Evolutionary conservation across 441 rosid species (phyloP).

Genomic region (Adansonia rubrostipa): DNA sequence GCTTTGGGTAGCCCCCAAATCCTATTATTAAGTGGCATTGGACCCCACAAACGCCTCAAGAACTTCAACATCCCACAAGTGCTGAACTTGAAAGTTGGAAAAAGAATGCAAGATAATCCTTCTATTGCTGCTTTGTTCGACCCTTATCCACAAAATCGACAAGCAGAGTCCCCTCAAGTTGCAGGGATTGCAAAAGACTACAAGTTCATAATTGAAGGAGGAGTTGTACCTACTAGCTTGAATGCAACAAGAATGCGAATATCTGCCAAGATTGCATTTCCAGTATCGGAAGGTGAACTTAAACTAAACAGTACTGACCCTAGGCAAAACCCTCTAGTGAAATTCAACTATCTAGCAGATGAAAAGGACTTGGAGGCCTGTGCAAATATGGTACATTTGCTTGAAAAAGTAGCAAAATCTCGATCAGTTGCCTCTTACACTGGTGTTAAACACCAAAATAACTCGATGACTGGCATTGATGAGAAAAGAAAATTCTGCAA

Average conservation of each 20-base stretch:
- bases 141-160: slow-evolving; percentile 42
- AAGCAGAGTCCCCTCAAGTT: slow-evolving; percentile 68
- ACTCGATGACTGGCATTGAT: slow-evolving; percentile 34
- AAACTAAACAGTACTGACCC: slow-evolving; percentile 52
- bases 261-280: slow-evolving; percentile 70
- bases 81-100: slow-evolving; percentile 50
- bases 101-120: slow-evolving; percentile 68
- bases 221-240: slow-evolving; percentile 49
- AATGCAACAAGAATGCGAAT: slow-evolving; percentile 62
- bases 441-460: slow-evolving; percentile 43
- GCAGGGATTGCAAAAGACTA: slow-evolving; percentile 62
- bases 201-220: slow-evolving; percentile 61
- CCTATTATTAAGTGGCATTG: slow-evolving; percentile 70
- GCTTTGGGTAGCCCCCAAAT: slow-evolving; percentile 82
- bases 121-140: slow-evolving; percentile 50
- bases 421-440: slow-evolving; percentile 50
- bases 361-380: slow-evolving; percentile 58
- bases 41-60: slow-evolving; percentile 56
- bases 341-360: slow-evolving; percentile 64
- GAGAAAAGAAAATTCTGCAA: slow-evolving; percentile 57
- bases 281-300: slow-evolving; percentile 66
- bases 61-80: slow-evolving; percentile 50
- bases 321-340: slow-evolving; percentile 62
- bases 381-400: slow-evolving; percentile 53
- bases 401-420: slow-evolving; percentile 58